Evolutionary conservation across 805 yeast genomes (phyloP), one percentile per base, ranked within the genome.

Genomic region (Lipomyces oligophaga): DNA sequence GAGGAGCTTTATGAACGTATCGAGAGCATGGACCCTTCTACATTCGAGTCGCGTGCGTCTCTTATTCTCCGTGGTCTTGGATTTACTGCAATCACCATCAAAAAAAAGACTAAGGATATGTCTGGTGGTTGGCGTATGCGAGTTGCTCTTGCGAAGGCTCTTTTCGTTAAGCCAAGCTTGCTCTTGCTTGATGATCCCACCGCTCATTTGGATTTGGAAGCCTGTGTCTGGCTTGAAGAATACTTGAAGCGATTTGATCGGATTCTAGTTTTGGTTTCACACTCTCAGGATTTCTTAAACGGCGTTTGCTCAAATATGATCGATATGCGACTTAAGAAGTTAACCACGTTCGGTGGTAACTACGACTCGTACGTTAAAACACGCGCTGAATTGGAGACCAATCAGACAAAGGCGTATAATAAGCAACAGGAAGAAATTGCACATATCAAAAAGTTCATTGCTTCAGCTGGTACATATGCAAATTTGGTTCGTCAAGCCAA

Each of bases 61-160:
- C 74, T 88, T 58, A 93, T 93, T 63, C 76, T 93, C 64, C 85
- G 85, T 58, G 98, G 98, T 89, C 79, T 93, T 68, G 98, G 98
- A 63, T 93, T 93, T 81, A 85, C 85, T 71, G 64, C 83, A 47
- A 70, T 71, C 58, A 90, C 97, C 47, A 90, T 93, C 64, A 76
- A 78, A 66, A 93, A 93, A 78, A 83, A 82, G 72, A 93, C 98
- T 63, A 89, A 87, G 71, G 97, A 93, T 66, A 93, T 93, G 98
- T 87, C 97, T 65, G 98, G 98, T 79, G 98, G 98, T 68, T 93
- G 98, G 98, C 88, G 88, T 76, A 93, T 93, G 98, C 87, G 98
- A 74, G 98, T 93, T 54, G 97, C 98, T 36, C 76, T 93, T 54
- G 96, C 96, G 52, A 93, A 93, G 72, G 98, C 98, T 25, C 77